Base-by-base conservation (phyloP, 305 asterid genomes). In the Fraxinus sp. region DNA sequence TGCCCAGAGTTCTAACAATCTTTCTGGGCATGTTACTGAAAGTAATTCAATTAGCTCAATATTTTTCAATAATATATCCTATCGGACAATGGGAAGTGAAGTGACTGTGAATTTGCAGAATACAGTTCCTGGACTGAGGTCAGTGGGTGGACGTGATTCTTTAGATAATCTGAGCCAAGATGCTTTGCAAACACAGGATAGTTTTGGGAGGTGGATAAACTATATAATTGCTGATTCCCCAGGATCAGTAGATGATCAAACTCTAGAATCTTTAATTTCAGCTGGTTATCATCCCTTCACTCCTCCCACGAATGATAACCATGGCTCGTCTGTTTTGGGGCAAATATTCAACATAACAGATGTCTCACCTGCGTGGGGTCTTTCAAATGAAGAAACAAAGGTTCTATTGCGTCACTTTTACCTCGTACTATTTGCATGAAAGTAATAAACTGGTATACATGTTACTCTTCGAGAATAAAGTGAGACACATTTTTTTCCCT, bases 371-470 rank as follows among this genome's bases (percentile, higher is more conserved):
- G 75, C 92, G 79, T 95, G 91, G 91, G 98, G 94, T 81, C 86
- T 89, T 85, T 88, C 99, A 70, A 88, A 87, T 79, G 98, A 91
- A 92, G 95, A 91, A 87, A 92, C 98, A 59, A 97, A 97, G 98
- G 99, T 96, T 81, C 35, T 85, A 80, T 59, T 79, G 57, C 22
- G 57, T 37, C 20, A 3, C 66, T 82, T 18, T 77, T 66, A 11
- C 76, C 62, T 46, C 71, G 52, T 77, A 14, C 28, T 83, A 35
- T n/a, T 71, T 84, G 43, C 49, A 66, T 59, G 64, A 33, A 75
- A 78, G 30, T 82, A 36, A 57, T 35, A 33, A 30, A 33, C 26
- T 80, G 41, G 41, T 77, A 72, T 75, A 78, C 77, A 0, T 82
- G 57, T 39, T 78, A 72, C 35, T 79, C 52, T 82, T 82, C 59